A percentile compares a stretch with the other conserved stretches of the same genome.
Conservation (phyloP, 345 rosid species). For the Eucalyptus melliodora region DNA sequence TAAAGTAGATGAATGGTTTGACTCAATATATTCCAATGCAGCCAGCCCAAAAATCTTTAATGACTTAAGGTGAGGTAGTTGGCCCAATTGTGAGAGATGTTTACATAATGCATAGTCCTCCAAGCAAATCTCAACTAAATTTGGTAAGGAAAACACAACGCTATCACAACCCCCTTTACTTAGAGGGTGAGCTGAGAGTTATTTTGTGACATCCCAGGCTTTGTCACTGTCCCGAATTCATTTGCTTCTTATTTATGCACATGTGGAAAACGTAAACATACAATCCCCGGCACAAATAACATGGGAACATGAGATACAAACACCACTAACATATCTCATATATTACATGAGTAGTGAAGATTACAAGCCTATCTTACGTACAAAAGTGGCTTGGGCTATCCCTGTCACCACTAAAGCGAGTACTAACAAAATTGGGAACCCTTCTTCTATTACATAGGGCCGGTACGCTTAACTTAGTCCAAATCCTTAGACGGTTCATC, state of each 20-base stretch:
- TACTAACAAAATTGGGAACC: too few relatives aligned
- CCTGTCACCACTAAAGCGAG: fast-evolving
- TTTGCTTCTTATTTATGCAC: not conserved
- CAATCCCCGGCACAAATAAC: not conserved
- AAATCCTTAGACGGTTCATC: not conserved
- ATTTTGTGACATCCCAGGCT: not conserved
- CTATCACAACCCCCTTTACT: too few relatives aligned
- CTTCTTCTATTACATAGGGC: too few relatives aligned
- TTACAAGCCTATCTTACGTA: too few relatives aligned
- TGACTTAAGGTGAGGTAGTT: not conserved
- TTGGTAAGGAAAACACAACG: not conserved
- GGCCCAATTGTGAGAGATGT: not conserved
- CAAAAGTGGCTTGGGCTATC: too few relatives aligned
- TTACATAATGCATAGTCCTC: not conserved
- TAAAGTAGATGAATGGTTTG: not conserved
- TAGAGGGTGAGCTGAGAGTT: fast-evolving
- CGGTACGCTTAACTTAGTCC: not conserved
- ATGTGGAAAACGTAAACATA: too few relatives aligned
- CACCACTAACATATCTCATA: not conserved
- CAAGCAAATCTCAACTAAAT: too few relatives aligned
- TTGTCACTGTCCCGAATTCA: not conserved
- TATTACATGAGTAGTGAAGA: not conserved
- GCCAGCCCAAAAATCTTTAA: too few relatives aligned
- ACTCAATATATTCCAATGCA: not conserved
- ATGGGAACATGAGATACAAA: not conserved